Evolutionary conservation across 2,329 filamentous ascomycete species (phyloP), one percentile per base, ranked within the genome.

Genomic region (Ophiocordyceps sinensis): DNA sequence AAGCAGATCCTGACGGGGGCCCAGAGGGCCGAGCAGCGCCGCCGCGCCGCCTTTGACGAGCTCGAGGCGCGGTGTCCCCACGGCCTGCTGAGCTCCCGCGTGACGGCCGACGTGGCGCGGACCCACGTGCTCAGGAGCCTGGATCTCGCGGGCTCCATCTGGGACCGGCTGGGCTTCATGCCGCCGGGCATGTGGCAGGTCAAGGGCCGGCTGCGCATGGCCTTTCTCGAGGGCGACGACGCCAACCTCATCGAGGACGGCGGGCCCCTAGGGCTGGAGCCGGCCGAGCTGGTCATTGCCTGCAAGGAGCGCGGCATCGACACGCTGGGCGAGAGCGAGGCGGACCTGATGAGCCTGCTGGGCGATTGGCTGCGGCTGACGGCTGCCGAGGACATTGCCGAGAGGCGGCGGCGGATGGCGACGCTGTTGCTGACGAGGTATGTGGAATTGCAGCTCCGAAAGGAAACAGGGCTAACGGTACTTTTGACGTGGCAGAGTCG

Each of bases 211-310:
- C 61, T 64, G 49, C 67, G 72, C 46, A 62, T 85, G 49, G 61
- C 68, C 34, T 85, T 83, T 53, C 56, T 95, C 46, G 69, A 70
- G 37, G 61, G 69, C 31, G 88, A 95, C 61, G 85, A 93, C 60
- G 60, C 53, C 47, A 64, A 89, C 56, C 71, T 95, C 38, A 52
- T 68, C 15, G 63, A 67, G 31, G 72, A 75, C 37, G 83, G 82
- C 1, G 82, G 79, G 0, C 53, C 55, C 9, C 52, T 52, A 41
- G 70, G 61, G 19, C 62, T 93, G 50, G 70, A 71, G 47, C 61
- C 61, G 8, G 71, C 74, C 32, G 85, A 93, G 64, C 62, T 87
- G 17, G 62, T 64, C 45, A 70, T 85, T 44, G 85, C 85, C 13
- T 82, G 82, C 51, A 69, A 76, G 43, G 82, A 86, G 47, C 70